phyloP scores from a whole-genome alignment of 2,329 filamentous ascomycete species.

The Aspergillus fischeri region DNA sequence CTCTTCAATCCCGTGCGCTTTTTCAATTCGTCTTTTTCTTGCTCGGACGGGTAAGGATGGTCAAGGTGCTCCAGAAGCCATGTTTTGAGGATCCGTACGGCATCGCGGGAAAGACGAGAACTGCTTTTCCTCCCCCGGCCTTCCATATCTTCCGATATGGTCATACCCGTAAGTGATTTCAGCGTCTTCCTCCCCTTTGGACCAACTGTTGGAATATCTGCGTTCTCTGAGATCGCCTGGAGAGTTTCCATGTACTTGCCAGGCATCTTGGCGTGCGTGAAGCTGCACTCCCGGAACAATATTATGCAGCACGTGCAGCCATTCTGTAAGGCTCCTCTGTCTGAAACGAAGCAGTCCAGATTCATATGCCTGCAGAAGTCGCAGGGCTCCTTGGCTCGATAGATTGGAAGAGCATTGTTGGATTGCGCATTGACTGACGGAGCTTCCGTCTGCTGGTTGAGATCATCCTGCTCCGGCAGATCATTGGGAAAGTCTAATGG shows the following conservation, averaged over 20 bases:
- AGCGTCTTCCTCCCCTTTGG: conserved; percentile 39
- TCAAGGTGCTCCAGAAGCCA: conserved; percentile 78
- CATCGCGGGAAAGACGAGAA: conserved; percentile 73
- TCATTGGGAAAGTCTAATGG: conserved; percentile 38
- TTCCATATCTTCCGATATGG: conserved; percentile 35
- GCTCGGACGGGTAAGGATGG: conserved; percentile 83
- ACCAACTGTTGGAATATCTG: conserved; percentile 34
- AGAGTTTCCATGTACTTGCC: conserved; percentile 43
- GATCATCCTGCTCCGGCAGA: conserved; percentile 17
- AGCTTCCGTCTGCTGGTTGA: conserved; percentile 17
- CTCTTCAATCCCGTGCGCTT: conserved; percentile 74
- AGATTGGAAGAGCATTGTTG: conserved; percentile 38
- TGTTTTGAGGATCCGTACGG: conserved; percentile 73
- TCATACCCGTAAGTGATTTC: conserved; percentile 37
- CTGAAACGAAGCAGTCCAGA: conserved; percentile 45
- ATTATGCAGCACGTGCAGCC: conserved; percentile 48
- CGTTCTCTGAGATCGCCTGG: conserved; percentile 42
- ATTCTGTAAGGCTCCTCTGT: conserved; percentile 41
- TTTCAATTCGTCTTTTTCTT: conserved; percentile 77
- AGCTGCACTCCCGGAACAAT: conserved; percentile 46
- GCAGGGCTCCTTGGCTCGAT: conserved; percentile 43
- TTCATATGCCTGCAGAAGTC: conserved; percentile 45
- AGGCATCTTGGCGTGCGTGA: conserved; percentile 39
- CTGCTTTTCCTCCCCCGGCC: conserved; percentile 58
- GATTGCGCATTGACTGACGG: conserved; percentile 22